Evolutionary conservation across 345 rosid genomes (phyloP), one percentile per base, ranked within the genome.

Genomic region (Rhodamnia argentea): DNA sequence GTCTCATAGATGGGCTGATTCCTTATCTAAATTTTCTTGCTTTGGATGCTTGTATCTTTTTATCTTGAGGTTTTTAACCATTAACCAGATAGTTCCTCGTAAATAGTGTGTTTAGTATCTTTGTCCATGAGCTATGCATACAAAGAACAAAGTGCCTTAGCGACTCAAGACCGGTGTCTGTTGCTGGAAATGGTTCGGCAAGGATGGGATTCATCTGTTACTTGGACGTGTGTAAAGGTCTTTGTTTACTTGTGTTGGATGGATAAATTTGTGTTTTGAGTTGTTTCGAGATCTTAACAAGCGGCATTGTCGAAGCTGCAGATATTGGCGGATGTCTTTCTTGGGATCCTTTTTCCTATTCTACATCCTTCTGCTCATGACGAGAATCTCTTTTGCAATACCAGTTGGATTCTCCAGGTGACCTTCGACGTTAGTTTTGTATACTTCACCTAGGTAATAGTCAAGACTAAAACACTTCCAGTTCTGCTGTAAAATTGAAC

Each of bases 1-100:
- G 76, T 62, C 76, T 62, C 37, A 4, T n/a, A 62, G 75, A 27
- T 29, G 42, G 42, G 76, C 29, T 62, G 76, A 62, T 62, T 62
- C 76, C 76, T 62, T 32, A 16, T 15, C 76, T 62, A 42, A 18
- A 55, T 7, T 8, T 47, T 55, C 75, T 95, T 87, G 90, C 94
- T 86, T 85, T 94, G 85, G 98, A n/a, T n/a, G n/a, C n/a, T n/a
- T n/a, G 99, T 95, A 94, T 94, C 98, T 94, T 50, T 93, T 81
- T 85, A 78, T 82, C 13, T 14, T 85, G 53, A 13, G 26, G 59
- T 85, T 83, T 64, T 64, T 26, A 26, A 22, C 27, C 12, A 9
- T 64, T 64, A 13, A 26, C 37, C 37, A 13, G 27, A 64, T 27
- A 16, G 78, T 27, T 64, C 14, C 37, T 13, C 37, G 12, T 27